Conservation (phyloP, 2,329 filamentous ascomycete species). For the Neofusicoccum sp. region DNA sequence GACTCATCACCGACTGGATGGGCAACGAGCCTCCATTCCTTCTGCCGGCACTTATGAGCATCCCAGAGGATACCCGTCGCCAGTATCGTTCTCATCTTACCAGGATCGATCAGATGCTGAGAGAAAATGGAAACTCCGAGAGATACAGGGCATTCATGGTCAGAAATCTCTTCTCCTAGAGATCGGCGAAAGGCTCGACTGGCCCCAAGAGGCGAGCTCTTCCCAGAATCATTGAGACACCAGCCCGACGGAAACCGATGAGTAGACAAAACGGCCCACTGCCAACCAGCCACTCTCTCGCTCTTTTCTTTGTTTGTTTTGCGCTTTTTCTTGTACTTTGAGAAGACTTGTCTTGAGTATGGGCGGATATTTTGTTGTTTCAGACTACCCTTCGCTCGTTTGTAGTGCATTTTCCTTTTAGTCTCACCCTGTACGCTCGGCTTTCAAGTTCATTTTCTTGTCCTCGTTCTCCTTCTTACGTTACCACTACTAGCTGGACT, state of each 20-base stretch:
- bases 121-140: background rate
- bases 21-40: background rate
- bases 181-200: background rate
- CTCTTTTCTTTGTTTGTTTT: background rate
- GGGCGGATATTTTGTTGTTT: no score
- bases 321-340: background rate
- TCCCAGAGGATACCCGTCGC: background rate
- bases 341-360: background rate
- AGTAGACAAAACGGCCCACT: slow-evolving; percentile 4
- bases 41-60: background rate
- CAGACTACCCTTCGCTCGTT: no score
- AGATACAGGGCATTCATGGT: no score
- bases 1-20: background rate
- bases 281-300: background rate
- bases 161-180: no score
- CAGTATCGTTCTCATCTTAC: background rate
- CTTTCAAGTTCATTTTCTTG: no score
- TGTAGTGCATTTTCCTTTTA: no score
- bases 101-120: background rate
- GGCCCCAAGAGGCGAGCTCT: background rate
- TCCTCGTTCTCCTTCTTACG: no score
- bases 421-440: no score
- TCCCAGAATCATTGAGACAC: background rate
- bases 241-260: no score
- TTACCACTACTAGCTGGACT: no score